Percentiles rank a stretch among this genome's conserved stretches.
Conservation (phyloP, 2,329 filamentous ascomycete species). For the Hypoxylon sp. region DNA sequence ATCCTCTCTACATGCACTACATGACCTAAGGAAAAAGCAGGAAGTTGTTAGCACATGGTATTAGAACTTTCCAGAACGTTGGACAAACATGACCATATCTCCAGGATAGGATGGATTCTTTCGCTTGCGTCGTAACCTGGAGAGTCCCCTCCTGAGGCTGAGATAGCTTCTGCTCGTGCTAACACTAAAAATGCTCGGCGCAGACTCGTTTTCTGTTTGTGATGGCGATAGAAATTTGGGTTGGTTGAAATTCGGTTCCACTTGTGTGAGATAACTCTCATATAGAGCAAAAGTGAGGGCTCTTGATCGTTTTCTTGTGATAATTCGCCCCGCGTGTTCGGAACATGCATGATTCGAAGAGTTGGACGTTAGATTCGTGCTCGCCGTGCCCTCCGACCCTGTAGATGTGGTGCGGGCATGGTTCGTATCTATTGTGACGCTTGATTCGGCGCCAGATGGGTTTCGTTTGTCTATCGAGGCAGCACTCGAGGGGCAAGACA, state of each 20-base stretch:
- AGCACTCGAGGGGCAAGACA: conserved; percentile 50
- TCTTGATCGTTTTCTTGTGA: conserved; percentile 56
- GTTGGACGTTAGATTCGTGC: conserved; percentile 60
- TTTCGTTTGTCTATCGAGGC: conserved; percentile 54
- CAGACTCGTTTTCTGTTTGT: conserved; percentile 51
- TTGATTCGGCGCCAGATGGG: conserved; percentile 60
- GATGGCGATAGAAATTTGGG: conserved; percentile 58
- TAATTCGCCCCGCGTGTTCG: conserved; percentile 46
- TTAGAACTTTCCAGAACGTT: conserved; percentile 5
- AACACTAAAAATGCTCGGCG: conserved; percentile 62
- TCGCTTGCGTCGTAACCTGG: conserved; percentile 60
- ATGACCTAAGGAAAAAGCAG: conserved; percentile 60
- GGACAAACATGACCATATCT: conserved; percentile 50
- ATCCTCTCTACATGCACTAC: conserved; percentile 70
- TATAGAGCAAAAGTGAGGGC: conserved; percentile 66
- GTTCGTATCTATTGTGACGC: conserved; percentile 58
- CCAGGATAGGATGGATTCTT: conserved; percentile 56
- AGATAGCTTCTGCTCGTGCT: conserved; percentile 63
- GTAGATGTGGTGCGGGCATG: conserved; percentile 64
- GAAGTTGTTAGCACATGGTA: conserved; percentile 27
- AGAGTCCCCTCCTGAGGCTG: conserved; percentile 62
- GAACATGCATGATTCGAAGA: conserved; percentile 58
- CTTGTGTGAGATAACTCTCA: conserved; percentile 65
- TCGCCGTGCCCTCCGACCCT: conserved; percentile 58
- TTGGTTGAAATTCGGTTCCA: conserved; percentile 61